These are phyloP conservation scores for Cornus controversa DNA, from an alignment of 148 eudicot species.

Conservation along the genomic window DNA sequence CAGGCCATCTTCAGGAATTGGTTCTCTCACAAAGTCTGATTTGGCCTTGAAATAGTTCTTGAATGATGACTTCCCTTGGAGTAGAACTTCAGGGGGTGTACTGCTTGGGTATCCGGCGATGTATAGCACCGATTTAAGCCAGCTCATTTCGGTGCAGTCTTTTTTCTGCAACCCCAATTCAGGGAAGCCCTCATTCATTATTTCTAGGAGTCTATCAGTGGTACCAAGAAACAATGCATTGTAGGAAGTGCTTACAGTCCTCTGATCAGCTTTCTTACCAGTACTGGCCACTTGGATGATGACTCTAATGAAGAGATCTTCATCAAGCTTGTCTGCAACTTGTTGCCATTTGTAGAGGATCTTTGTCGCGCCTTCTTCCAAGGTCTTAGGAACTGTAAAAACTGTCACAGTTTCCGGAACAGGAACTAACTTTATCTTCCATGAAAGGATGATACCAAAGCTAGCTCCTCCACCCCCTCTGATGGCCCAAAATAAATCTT, in stretches of 20 bases:
- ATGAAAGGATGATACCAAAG: conserved; percentile 38
- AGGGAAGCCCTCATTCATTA: conserved; percentile 12
- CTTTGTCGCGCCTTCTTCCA: conserved; percentile 30
- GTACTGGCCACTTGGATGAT: conserved; percentile 12
- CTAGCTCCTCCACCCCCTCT: conserved; percentile 48
- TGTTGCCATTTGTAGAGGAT: conserved; percentile 41
- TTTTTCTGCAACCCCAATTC: conserved; percentile 13
- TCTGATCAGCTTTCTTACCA: conserved; percentile 14
- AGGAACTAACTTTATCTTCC: conserved; percentile 35
- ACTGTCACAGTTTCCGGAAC: conserved; percentile 37
- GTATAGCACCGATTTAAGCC: conserved; percentile 14
- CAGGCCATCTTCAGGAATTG: conserved; percentile 17
- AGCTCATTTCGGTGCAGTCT: conserved; percentile 25
- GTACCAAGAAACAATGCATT: conserved; percentile 17
- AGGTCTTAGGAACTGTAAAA: conserved; percentile 33
- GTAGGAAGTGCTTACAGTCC: conserved; percentile 12
- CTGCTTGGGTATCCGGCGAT: neutral
- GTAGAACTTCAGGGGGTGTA: neutral
- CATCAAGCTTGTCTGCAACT: conserved; percentile 29
- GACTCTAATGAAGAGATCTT: conserved; percentile 40
- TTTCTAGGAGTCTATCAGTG: conserved; percentile 2
- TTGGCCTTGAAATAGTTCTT: conserved; percentile 19
- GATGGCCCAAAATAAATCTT: conserved; percentile 49
- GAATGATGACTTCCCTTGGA: conserved; percentile 5
- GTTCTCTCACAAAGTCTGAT: conserved; percentile 14